Conservation (phyloP, 805 yeast genomes). For the Teunomyces barrocoloradensis region DNA sequence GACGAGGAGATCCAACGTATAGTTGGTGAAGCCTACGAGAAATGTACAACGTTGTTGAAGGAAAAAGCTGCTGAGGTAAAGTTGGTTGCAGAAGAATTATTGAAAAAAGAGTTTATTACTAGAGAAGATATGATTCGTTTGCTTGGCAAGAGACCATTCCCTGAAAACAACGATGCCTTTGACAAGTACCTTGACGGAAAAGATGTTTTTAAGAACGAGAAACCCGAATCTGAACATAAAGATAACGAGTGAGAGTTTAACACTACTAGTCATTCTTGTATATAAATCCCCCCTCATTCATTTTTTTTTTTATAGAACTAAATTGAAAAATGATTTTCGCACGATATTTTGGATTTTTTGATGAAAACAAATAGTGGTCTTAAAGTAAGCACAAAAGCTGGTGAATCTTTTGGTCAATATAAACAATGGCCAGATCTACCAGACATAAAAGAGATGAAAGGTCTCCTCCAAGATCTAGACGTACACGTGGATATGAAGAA, state of each 20-base stretch:
- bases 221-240: constrained; percentile 25
- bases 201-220: constrained; percentile 40
- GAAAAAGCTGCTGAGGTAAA: constrained; percentile 77
- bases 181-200: constrained; percentile 63
- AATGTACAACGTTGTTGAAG: constrained; percentile 64
- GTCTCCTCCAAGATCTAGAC: neutral
- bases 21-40: constrained; percentile 68
- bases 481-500: constrained; percentile 8
- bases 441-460: constrained; percentile 2
- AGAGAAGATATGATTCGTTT: constrained; percentile 91
- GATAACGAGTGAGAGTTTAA: constrained; percentile 16
- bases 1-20: constrained; percentile 82
- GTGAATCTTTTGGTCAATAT: neutral
- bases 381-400: neutral
- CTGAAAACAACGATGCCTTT: constrained; percentile 87
- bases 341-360: neutral
- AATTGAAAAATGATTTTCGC: neutral
- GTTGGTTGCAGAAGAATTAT: constrained; percentile 81
- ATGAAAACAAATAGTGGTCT: constrained; percentile 1
- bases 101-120: constrained; percentile 84
- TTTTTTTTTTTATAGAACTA: neutral
- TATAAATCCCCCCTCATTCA: constrained; percentile 1
- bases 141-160: constrained; percentile 89
- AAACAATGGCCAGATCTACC: constrained; percentile 7
- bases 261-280: constrained; percentile 5